These are phyloP conservation scores for Sanguinoderma infundibulare DNA, from an alignment of 1,284 basidiomycete species.

Conservation along the genomic window DNA sequence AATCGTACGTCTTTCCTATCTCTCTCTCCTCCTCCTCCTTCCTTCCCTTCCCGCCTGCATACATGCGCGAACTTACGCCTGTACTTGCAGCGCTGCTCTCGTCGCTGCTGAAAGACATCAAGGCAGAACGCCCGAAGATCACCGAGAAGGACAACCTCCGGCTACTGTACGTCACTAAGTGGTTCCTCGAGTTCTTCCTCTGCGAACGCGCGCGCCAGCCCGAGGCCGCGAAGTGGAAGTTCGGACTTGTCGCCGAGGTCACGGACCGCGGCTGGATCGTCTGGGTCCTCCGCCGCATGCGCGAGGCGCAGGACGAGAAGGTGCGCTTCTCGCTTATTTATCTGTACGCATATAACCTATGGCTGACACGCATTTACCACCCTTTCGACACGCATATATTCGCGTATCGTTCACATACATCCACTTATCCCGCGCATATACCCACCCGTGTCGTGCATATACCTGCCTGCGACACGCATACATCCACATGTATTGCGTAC, in stretches of 20 bases:
- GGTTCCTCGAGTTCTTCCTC: conserved; percentile 91
- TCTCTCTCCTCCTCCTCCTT: background rate
- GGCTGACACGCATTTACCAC: background rate
- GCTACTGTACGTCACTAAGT: conserved; percentile 81
- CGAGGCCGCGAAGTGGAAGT: conserved; percentile 54
- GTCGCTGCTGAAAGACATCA: conserved; percentile 89
- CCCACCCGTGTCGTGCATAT: background rate
- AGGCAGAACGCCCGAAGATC: conserved; percentile 87
- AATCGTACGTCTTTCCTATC: conserved; percentile 65
- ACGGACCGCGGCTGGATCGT: conserved; percentile 85
- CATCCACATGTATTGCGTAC: too few species aligned
- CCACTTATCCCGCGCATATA: background rate
- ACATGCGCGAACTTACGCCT: conserved; percentile 1
- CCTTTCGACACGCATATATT: background rate
- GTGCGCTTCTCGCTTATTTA: conserved; percentile 50
- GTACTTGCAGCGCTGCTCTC: conserved; percentile 72
- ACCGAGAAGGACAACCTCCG: conserved; percentile 90
- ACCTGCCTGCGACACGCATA: conserved; percentile 37
- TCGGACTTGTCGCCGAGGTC: conserved; percentile 83
- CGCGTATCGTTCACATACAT: background rate
- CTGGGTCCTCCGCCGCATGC: conserved; percentile 90
- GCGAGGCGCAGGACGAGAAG: conserved; percentile 87
- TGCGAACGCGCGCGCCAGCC: conserved; percentile 52
- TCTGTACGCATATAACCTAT: too few species aligned
- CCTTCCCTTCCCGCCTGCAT: background rate